Conservation (phyloP, 2,329 filamentous ascomycete genomes). For the Epichloe sibirici region DNA sequence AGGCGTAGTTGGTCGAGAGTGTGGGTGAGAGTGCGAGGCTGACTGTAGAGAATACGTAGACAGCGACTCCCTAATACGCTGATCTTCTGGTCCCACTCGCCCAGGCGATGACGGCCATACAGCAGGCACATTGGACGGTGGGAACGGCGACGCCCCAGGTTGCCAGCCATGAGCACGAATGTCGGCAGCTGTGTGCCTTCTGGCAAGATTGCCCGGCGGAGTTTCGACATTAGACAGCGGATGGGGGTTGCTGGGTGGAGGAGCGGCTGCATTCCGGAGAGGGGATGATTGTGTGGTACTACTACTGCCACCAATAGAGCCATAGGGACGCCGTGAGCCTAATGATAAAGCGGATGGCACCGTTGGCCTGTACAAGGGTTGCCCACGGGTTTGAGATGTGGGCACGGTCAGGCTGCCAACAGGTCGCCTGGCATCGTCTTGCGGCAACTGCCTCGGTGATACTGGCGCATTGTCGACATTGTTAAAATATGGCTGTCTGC, state of each 20-base stretch:
- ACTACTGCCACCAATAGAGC: slow-evolving; percentile 68
- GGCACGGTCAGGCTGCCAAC: slow-evolving; percentile 50
- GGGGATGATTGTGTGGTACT: slow-evolving; percentile 62
- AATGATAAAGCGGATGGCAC: slow-evolving; percentile 72
- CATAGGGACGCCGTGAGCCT: slow-evolving; percentile 67
- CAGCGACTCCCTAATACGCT: slow-evolving; percentile 44
- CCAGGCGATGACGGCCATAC: slow-evolving; percentile 45
- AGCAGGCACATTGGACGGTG: slow-evolving; percentile 44
- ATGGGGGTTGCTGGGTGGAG: slow-evolving; percentile 53
- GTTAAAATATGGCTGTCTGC: slow-evolving; percentile 53
- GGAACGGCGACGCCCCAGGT: slow-evolving; percentile 45
- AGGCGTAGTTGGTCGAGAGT: slow-evolving; percentile 42
- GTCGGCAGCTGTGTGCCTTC: slow-evolving; percentile 89
- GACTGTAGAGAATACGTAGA: slow-evolving; percentile 40
- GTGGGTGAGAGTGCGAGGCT: slow-evolving; percentile 29
- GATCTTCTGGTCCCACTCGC: slow-evolving; percentile 37
- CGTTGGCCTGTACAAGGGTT: slow-evolving; percentile 61
- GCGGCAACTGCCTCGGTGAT: slow-evolving; percentile 75
- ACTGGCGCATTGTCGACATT: slow-evolving; percentile 65
- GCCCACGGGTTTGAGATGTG: slow-evolving; percentile 41
- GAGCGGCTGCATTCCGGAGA: slow-evolving; percentile 52
- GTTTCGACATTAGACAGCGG: slow-evolving; percentile 51
- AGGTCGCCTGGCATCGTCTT: slow-evolving; percentile 71
- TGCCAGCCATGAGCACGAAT: slow-evolving; percentile 82
- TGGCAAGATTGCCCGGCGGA: slow-evolving; percentile 57